Base-by-base conservation (phyloP, 73 alveolate species). In the Vitrella brassicaformis region DNA sequence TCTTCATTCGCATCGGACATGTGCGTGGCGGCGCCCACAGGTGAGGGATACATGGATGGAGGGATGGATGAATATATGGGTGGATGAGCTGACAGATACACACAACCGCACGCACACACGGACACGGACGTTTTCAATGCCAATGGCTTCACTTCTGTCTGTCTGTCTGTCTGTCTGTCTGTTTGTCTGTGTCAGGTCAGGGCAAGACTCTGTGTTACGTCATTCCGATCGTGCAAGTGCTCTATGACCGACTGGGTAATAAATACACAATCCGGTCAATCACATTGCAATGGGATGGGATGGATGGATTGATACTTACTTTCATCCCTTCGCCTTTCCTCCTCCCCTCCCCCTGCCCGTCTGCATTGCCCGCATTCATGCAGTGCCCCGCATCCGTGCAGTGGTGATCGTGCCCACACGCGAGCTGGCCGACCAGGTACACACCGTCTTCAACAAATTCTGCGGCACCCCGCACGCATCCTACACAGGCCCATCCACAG, bases 141-240 rank as follows among this genome's bases (percentile, higher is more conserved):
- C n/a, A n/a, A n/a, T n/a, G n/a, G n/a, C n/a, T n/a, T n/a, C n/a
- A n/a, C n/a, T n/a, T n/a, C n/a, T n/a, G n/a, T n/a, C n/a, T n/a
- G n/a, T n/a, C n/a, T n/a, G n/a, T n/a, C n/a, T n/a, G n/a, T n/a
- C n/a, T n/a, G n/a, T n/a, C n/a, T n/a, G n/a, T n/a, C n/a, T n/a
- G n/a, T n/a, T n/a, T n/a, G n/a, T n/a, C n/a, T n/a, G n/a, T n/a
- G n/a, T n/a, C n/a, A n/a, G n/a, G 94, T 28, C 65, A 84, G 70
- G 94, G 94, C 8, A 87, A 87, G 70, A 87, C 94, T 0, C 82
- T 87, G 30, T 26, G 81, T 27, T 87, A 73, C 75, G 68, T 84
- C 7, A 47, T 87, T 8, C 91, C 94, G 25, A 46, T 87, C 1
- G 66, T 87, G 19, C 89, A 83, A 72, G 80, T 71, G 64, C 79